Conservation (phyloP, 1,139 yeast species). For the Nematodospora anomalae region DNA sequence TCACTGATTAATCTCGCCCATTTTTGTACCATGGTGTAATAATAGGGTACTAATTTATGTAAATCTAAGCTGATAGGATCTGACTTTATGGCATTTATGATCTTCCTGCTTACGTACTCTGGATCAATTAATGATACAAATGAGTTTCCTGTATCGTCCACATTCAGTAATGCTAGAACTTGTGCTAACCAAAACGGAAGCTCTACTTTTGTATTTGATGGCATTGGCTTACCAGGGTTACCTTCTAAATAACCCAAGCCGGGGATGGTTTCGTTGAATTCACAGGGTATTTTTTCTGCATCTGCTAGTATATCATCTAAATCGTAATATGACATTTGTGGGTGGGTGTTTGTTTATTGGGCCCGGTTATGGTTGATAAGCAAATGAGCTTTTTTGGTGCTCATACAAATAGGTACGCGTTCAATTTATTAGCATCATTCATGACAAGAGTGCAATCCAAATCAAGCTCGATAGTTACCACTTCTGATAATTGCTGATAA, state of each 20-base stretch:
- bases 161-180: constrained; percentile 60
- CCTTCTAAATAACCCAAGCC: constrained; percentile 89
- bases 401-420: too few species aligned
- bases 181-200: constrained; percentile 91
- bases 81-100: constrained; percentile 79
- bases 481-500: too few species aligned
- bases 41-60: constrained; percentile 65
- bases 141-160: constrained; percentile 45
- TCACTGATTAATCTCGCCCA: constrained; percentile 76
- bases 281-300: constrained; percentile 69
- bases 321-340: constrained; percentile 56
- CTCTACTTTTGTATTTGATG: constrained; percentile 66
- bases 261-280: constrained; percentile 75
- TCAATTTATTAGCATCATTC: too few species aligned
- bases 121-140: constrained; percentile 72
- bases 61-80: constrained; percentile 69
- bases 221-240: constrained; percentile 65
- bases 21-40: constrained; percentile 64
- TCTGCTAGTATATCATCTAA: constrained; percentile 86
- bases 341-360: not conserved
- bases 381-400: not conserved
- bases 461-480: too few species aligned
- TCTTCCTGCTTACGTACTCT: constrained; percentile 59
- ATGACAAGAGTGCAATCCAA: too few species aligned
- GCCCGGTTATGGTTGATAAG: too few species aligned